Percentiles rank a stretch among this genome's conserved stretches.
Conservation (phyloP, 2,329 filamentous ascomycete species). For the Epichloe aotearoae region DNA sequence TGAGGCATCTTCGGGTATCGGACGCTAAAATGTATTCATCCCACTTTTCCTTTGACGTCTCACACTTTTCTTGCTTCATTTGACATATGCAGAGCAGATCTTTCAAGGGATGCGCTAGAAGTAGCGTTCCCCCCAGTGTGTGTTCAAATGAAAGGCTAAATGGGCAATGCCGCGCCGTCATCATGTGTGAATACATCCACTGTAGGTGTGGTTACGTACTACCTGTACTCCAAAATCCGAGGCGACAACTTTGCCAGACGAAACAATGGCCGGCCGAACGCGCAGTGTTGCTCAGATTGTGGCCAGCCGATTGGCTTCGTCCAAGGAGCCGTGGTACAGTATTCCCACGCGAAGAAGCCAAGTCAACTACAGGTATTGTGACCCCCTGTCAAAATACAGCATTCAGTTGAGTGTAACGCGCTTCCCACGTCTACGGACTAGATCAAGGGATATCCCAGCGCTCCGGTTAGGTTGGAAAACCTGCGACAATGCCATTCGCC, state of each 20-base stretch:
- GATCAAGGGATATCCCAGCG: constrained; percentile 1
- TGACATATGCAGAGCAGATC: neutral
- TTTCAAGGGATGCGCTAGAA: neutral
- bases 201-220: too few species aligned
- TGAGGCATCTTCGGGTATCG: neutral
- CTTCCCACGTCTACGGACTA: neutral
- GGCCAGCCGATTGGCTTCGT: neutral
- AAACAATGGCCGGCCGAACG: neutral
- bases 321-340: neutral
- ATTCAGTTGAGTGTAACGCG: neutral
- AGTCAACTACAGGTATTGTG: neutral
- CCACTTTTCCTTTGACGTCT: neutral
- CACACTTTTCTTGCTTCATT: neutral
- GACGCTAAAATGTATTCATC: neutral
- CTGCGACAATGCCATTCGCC: neutral
- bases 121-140: too few species aligned
- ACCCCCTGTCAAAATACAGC: neutral
- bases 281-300: neutral
- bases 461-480: neutral
- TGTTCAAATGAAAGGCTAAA: too few species aligned
- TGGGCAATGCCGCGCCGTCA: too few species aligned
- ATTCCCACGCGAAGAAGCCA: neutral
- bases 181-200: too few species aligned
- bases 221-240: too few species aligned
- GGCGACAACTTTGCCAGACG: neutral